Evolutionary conservation across 1,139 yeast species (phyloP).

Genomic region (Taphrina pruni): DNA sequence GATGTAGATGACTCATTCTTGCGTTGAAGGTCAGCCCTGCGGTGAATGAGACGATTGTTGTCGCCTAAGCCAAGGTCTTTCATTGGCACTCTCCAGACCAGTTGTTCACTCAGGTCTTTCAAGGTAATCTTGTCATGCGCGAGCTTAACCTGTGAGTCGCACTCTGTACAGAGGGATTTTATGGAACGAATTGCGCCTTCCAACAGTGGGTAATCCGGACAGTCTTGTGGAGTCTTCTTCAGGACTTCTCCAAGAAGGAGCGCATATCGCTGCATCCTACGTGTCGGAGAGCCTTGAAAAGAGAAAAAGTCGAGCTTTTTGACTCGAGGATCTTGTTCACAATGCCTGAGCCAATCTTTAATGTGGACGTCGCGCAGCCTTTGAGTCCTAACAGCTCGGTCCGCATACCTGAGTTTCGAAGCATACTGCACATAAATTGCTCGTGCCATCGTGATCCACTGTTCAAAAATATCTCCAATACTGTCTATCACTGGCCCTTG

Average conservation of each 20-base stretch:
- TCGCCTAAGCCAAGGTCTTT: conserved; percentile 63
- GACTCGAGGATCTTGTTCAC: conserved; percentile 57
- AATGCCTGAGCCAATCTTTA: conserved; percentile 57
- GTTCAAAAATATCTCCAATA: conserved; percentile 67
- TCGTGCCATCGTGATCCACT: conserved; percentile 69
- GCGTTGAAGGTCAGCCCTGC: conserved; percentile 61
- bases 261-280: conserved; percentile 73
- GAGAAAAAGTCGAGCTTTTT: conserved; percentile 64
- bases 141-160: conserved; percentile 57
- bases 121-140: conserved; percentile 50
- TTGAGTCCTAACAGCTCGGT: conserved; percentile 51
- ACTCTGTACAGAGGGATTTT: conserved; percentile 56
- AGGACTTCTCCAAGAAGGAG: conserved; percentile 67
- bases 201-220: conserved; percentile 63
- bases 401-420: conserved; percentile 52
- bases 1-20: conserved; percentile 67
- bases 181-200: conserved; percentile 62
- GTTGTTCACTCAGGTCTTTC: conserved; percentile 14
- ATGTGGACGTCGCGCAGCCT: conserved; percentile 59
- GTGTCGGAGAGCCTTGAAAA: conserved; percentile 76
- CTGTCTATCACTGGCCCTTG: conserved; percentile 73
- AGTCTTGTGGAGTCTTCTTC: conserved; percentile 59
- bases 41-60: conserved; percentile 62
- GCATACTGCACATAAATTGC: conserved; percentile 67
- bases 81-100: conserved; percentile 47